Evolutionary conservation across 2,329 filamentous ascomycete genomes (phyloP), one percentile per base, ranked within the genome.

Genomic region (Acephala macrosclerotiorum): DNA sequence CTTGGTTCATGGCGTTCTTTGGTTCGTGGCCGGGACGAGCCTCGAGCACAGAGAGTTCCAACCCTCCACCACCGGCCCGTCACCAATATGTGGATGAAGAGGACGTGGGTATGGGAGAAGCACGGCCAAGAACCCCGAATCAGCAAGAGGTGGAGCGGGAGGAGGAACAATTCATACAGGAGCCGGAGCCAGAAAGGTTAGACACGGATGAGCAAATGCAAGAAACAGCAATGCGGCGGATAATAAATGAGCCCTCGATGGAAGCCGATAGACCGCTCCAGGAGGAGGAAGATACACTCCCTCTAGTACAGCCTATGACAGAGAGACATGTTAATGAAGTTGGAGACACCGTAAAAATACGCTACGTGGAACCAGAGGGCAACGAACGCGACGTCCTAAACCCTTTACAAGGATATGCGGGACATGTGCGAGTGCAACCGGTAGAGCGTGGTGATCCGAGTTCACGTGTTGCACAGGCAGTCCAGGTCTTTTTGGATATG

Each of bases 1-100:
- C 63, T 63, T 65, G 55, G 61, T 71, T 66, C 42, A 40, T 51
- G 33, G 60, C 65, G 2, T 71, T 71, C 58, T 71, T 71, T 65
- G 57, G 57, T 26, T 47, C 45, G 42, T 63, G 58, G 61, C 42
- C 36, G n/a, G 25, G 35, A n/a, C 45, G 9, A 38, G 57, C 35
- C 51, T n/a, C 25, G 51, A 67, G 29, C n/a, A 61, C 40, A 33
- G 42, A 66, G n/a, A 58, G 62, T n/a, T 25, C 58, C 5, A 12
- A n/a, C 18, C 18, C 47, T 45, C 42, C 33, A 40, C 36, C 33
- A n/a, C 42, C 33, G 16, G 36, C 29, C 20, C 56, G 49, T 33
- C 14, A 29, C 49, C 6, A 25, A 33, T 18, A 29, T 53, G 22
- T 53, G 7, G 49, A 29, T 12, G 49, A 53, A 33, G 65, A 64